Evolutionary conservation across 129 eudicot genomes (phyloP).

Genomic region (Lactuca saligna): DNA sequence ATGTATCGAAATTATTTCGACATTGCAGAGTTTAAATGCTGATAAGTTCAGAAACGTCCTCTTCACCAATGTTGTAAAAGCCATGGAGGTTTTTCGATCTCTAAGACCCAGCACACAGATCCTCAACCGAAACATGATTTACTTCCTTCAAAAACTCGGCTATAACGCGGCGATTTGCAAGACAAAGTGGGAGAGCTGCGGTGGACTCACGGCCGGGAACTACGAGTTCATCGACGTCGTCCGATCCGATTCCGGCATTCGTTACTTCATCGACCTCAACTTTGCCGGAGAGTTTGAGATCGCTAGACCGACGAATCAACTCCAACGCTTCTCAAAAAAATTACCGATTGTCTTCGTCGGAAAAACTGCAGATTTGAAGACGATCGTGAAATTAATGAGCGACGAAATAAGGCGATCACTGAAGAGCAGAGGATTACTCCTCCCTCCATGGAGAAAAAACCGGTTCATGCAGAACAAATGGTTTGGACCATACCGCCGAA

Average conservation of each 20-base stretch:
- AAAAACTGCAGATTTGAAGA: constrained; percentile 42
- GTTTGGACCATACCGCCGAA: constrained; percentile 77
- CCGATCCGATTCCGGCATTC: constrained; percentile 15
- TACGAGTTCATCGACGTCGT: constrained; percentile 81
- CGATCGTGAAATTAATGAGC: constrained; percentile 48
- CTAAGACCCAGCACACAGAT: constrained; percentile 29
- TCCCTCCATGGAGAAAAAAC: constrained; percentile 94
- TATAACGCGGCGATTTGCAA: constrained; percentile 84
- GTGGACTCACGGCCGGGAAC: constrained; percentile 67
- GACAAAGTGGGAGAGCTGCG: constrained; percentile 63
- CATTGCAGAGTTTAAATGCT: constrained; percentile 10
- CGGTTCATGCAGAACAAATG: constrained; percentile 87
- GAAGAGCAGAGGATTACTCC: constrained; percentile 50
- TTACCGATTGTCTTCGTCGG: constrained; percentile 65
- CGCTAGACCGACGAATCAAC: constrained; percentile 60
- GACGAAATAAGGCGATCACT: constrained; percentile 58
- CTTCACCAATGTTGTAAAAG: constrained; percentile 34
- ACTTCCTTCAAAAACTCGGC: constrained; percentile 47
- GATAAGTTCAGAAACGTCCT: constrained; percentile 49
- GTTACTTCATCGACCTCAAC: constrained; percentile 64
- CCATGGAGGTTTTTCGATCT: constrained; percentile 39
- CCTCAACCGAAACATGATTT: constrained; percentile 56
- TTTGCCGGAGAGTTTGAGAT: constrained; percentile 66
- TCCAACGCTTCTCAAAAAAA: constrained; percentile 25
- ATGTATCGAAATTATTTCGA: constrained; percentile 7